Evolutionary conservation across 2,329 filamentous ascomycete genomes (phyloP), one percentile per base, ranked within the genome.

Genomic region (Zalaria obscura): DNA sequence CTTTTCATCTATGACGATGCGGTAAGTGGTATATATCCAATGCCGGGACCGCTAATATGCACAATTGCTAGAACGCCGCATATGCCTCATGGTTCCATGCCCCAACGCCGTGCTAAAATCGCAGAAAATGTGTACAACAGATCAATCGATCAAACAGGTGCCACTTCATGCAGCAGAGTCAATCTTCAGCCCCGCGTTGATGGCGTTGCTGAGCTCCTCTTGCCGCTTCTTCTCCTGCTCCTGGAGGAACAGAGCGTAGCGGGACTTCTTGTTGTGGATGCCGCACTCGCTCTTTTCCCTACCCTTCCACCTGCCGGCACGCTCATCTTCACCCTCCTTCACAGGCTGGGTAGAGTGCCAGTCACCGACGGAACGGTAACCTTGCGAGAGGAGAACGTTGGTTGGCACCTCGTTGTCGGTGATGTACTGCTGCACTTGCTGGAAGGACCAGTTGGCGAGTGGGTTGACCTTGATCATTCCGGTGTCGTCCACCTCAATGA

Each of bases 281-380:
- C 91, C 91, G 62, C 91, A 98, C 69, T 98, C 91, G 10, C 87
- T 93, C 80, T 98, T 98, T 55, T 73, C 68, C 63, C 87, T 83
- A 47, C 91, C 91, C 74, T 94, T 95, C 91, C 91, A 98, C 52
- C 91, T 80, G 44, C 91, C 91, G 5, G 91, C 83, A 40, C 91
- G 81, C 75, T 98, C 91, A 55, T 96, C 91, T 66, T 98, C 91
- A 50, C 84, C 84, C 45, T 89, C 86, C 48, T 73, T 78, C 46
- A 96, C 87, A 8, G 91, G 88, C 49, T 69, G 81, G 3, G 91
- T 98, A 39, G 87, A 94, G 72, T 98, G 91, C 85, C 88, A 96
- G 70, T 98, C 91, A 47, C 91, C 91, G 48, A 98, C 74, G 50
- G 86, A 94, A 74, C 96, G 95, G 74, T 98, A 98, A n/a, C 91